Base-by-base conservation (phyloP, 345 rosid species). In the Gynandropsis gynandra region DNA sequence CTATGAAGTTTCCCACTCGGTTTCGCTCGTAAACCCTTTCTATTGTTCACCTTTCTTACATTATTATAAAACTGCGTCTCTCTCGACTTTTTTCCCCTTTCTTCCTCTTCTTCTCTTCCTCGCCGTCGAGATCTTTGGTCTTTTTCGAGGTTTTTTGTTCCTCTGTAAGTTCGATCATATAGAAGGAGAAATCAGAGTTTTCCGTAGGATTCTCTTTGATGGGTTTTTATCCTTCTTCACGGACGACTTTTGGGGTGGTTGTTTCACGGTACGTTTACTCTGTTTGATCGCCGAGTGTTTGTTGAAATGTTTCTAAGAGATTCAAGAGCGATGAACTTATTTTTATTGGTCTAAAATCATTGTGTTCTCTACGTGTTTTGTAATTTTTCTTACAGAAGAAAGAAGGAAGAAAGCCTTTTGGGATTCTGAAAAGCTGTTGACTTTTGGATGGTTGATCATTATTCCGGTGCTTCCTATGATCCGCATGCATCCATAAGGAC, bases 1-100 rank as follows among this genome's bases (percentile, higher is more conserved):
- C 50, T 8, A 7, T 54, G 64, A 65, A 58, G 59, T 65, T 58
- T 58, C 64, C 7, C 11, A 13, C 17, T 58, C 29, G 6, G n/a
- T 10, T 65, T 44, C 59, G 40, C 45, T 43, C 20, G 1, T 21
- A 18, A 46, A 58, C 34, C 33, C 12, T 15, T 58, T 65, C 60
- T 32, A 58, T 20, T 58, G 32, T 46, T 37, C 55, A 38, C 47
- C 49, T 1, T 48, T 42, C 7, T 32, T 65, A 20, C 16, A 57
- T 21, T 16, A 10, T 51, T 7, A 48, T 48, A n/a, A n/a, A n/a
- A n/a, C n/a, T 40, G 64, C 51, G 39, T 3, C 64, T 50, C 55
- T n/a, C 41, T 4, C 38, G n/a, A 11, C 0, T 18, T 11, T 29
- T 33, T 33, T 20, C 10, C 21, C 43, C 8, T 27, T 46, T 27